phyloP scores from a whole-genome alignment of 345 rosid species.

The Ceriops decandra region DNA sequence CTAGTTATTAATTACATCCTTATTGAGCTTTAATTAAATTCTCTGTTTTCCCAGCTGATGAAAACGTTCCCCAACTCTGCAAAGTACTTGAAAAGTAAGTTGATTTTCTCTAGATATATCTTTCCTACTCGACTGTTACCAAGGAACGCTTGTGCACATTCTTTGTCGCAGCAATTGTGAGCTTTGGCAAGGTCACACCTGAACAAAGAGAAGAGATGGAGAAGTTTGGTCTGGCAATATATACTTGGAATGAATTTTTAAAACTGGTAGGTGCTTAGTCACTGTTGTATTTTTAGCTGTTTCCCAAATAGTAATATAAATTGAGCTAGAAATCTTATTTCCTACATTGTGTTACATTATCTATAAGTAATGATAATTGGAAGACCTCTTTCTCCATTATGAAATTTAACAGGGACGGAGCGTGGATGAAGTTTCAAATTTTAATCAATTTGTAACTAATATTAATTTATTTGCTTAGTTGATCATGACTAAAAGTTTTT shows the following conservation, averaged over 20 bases:
- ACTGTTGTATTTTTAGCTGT: neutral
- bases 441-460: neutral
- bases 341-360: no score
- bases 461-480: no score
- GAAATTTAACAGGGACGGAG: neutral
- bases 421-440: neutral
- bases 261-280: constrained; percentile 42
- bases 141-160: constrained; percentile 14
- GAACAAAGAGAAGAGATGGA: constrained; percentile 62
- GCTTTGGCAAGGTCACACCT: constrained; percentile 76
- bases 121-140: constrained; percentile 1
- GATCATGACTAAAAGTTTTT: no score
- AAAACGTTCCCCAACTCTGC: constrained; percentile 76
- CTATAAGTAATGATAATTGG: no score
- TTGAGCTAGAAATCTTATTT: neutral
- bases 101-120: constrained; percentile 5
- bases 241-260: constrained; percentile 86
- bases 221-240: constrained; percentile 51
- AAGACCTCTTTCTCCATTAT: no score
- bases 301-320: neutral
- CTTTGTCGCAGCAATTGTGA: constrained; percentile 71
- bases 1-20: neutral
- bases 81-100: constrained; percentile 71
- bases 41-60: constrained; percentile 50
- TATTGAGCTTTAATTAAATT: constrained; percentile 13